Evolutionary conservation across 352 stramenopile species (phyloP).

Genomic region (Peronospora farinosa): DNA sequence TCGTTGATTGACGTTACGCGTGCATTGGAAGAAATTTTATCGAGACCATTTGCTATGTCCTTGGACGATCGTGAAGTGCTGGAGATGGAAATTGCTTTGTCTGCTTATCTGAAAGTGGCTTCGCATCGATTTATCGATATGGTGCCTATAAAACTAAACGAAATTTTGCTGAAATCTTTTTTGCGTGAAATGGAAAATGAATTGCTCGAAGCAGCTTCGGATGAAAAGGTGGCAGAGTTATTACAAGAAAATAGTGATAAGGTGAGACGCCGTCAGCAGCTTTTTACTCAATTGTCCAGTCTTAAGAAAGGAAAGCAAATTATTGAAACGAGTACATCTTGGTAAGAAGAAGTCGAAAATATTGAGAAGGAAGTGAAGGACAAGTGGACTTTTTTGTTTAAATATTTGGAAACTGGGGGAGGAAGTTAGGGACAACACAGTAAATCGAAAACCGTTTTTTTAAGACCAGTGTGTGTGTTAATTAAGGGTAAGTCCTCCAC

Average conservation of each 20-base stretch:
- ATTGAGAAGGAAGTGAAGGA: no score
- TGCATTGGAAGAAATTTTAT: slow-evolving; percentile 8
- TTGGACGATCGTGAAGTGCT: slow-evolving; percentile 32
- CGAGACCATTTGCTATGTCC: slow-evolving; percentile 8
- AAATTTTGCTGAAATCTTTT: slow-evolving; percentile 24
- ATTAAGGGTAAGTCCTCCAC: no score
- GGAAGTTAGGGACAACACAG: no score
- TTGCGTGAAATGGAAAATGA: slow-evolving; percentile 28
- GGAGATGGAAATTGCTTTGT: slow-evolving; percentile 34
- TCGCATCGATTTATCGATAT: slow-evolving; percentile 30
- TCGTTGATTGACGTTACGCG: slow-evolving; percentile 13
- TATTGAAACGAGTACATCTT: slow-evolving; percentile 25
- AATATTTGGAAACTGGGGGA: no score
- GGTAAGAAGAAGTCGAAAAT: no score
- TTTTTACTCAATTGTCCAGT: slow-evolving; percentile 15
- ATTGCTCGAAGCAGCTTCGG: slow-evolving; percentile 21
- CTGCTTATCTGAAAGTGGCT: slow-evolving; percentile 32
- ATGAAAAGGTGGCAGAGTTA: slow-evolving; percentile 32
- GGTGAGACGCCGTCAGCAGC: slow-evolving; percentile 10
- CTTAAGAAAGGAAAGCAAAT: slow-evolving; percentile 20
- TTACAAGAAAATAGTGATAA: slow-evolving; percentile 22
- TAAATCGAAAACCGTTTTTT: no score
- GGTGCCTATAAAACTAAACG: slow-evolving; percentile 39
- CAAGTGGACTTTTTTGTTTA: no score
- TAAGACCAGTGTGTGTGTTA: background rate